Conservation (phyloP, 2,329 filamentous ascomycete genomes). For the Clonostachys byssicola region DNA sequence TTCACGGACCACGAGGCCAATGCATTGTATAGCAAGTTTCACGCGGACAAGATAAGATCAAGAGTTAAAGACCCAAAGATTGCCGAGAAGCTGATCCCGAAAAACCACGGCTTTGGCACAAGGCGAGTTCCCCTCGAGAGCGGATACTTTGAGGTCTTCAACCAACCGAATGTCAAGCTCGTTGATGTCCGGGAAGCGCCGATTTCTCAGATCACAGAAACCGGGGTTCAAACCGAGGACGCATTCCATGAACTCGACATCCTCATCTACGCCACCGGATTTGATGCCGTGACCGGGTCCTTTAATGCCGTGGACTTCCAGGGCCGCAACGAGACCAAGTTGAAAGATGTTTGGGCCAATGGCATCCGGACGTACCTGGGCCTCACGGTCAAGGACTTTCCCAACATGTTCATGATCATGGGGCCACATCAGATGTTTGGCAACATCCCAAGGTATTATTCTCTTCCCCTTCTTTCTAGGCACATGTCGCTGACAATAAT, state of each 20-base stretch:
- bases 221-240: background rate
- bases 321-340: conserved; percentile 25
- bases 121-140: background rate
- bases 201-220: background rate
- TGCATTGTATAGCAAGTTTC: too few relatives aligned
- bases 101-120: background rate
- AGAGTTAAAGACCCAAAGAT: background rate
- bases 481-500: too few relatives aligned
- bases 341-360: conserved; percentile 12
- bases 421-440: conserved; percentile 38
- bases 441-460: conserved; percentile 24
- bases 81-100: background rate
- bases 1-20: too few relatives aligned
- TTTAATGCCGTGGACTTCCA: conserved; percentile 37
- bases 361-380: conserved; percentile 35
- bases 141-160: background rate
- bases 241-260: conserved; percentile 11
- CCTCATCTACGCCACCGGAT: background rate
- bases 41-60: too few relatives aligned
- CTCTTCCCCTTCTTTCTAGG: too few relatives aligned
- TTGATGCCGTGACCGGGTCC: conserved; percentile 9
- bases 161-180: background rate
- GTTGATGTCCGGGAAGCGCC: background rate
- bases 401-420: conserved; percentile 43
- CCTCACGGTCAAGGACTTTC: conserved; percentile 31